phyloP scores from a whole-genome alignment of 805 yeast species.

The Henningerozyma blattae region DNA sequence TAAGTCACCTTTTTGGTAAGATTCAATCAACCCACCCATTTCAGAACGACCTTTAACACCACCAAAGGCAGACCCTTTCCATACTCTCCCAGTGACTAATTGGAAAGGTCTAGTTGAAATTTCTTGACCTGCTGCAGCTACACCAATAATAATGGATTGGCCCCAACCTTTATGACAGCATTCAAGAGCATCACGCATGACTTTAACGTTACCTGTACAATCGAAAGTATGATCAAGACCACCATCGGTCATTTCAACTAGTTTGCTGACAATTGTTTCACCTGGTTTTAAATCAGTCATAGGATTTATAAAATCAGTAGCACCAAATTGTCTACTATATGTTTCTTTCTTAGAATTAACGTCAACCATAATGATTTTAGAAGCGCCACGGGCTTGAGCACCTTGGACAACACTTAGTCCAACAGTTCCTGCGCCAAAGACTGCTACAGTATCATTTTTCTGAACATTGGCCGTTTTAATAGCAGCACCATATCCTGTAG shows the following conservation, averaged over 20 bases:
- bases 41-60: conserved; percentile 97
- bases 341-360: conserved; percentile 71
- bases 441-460: conserved; percentile 87
- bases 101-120: conserved; percentile 97
- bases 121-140: conserved; percentile 97
- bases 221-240: conserved; percentile 95
- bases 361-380: conserved; percentile 75
- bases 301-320: conserved; percentile 91
- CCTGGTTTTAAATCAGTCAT: conserved; percentile 54
- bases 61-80: conserved; percentile 99
- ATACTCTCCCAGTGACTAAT: conserved; percentile 95
- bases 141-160: conserved; percentile 88
- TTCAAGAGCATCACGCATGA: conserved; percentile 94
- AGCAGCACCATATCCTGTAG: conserved; percentile 98
- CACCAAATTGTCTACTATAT: conserved; percentile 86
- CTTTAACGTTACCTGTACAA: conserved; percentile 92
- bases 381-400: conserved; percentile 73
- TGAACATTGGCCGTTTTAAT: conserved; percentile 79
- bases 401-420: conserved; percentile 96
- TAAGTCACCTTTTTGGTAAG: conserved; percentile 67
- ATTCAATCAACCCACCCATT: conserved; percentile 81
- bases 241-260: conserved; percentile 88
- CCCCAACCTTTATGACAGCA: conserved; percentile 99
- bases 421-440: conserved; percentile 96
- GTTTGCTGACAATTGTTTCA: conserved; percentile 64